Conservation (phyloP, 192 early-diverging fungal species). For the Gaertneriomyces semiglobifer region DNA sequence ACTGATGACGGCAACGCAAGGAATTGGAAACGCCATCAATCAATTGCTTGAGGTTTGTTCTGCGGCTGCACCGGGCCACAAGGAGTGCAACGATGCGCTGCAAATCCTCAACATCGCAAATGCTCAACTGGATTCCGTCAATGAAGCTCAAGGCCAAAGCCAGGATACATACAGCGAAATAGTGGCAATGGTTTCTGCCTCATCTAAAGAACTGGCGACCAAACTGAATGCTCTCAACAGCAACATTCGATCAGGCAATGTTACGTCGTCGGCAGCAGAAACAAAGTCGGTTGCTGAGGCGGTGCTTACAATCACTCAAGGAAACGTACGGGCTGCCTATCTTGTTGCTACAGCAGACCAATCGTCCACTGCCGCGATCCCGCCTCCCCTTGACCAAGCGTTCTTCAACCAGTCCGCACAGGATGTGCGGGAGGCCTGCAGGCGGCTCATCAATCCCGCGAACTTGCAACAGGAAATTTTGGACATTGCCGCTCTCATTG, state of each 20-base stretch:
- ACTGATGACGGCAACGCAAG: conserved; percentile 34
- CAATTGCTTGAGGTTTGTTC: conserved; percentile 42
- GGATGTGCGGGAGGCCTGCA: conserved; percentile 41
- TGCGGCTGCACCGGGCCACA: conserved; percentile 42
- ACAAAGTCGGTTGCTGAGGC: conserved; percentile 30
- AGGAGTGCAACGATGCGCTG: conserved; percentile 46
- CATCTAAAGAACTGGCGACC: conserved; percentile 24
- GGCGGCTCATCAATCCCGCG: conserved; percentile 33
- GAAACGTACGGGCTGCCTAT: conserved; percentile 40
- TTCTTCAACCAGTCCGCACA: conserved; percentile 24
- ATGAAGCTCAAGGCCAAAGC: conserved; percentile 29
- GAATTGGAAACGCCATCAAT: conserved; percentile 37
- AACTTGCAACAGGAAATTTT: conserved; percentile 42
- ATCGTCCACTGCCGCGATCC: conserved; percentile 35
- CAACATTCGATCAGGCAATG: conserved; percentile 21
- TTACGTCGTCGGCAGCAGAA: conserved; percentile 32
- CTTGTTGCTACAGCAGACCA: conserved; percentile 46
- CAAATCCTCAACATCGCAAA: conserved; percentile 33
- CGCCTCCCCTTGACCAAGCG: conserved; percentile 36
- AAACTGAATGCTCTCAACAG: conserved; percentile 16
- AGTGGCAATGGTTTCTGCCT: conserved; percentile 18
- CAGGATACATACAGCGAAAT: conserved; percentile 37
- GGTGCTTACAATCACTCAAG: conserved; percentile 38
- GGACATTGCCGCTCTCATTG: conserved; percentile 40
- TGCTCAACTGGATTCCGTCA: conserved; percentile 29